Evolutionary conservation across 495 filamentous ascomycete genomes (phyloP).

Genomic region (Aspergillus nanangensis): DNA sequence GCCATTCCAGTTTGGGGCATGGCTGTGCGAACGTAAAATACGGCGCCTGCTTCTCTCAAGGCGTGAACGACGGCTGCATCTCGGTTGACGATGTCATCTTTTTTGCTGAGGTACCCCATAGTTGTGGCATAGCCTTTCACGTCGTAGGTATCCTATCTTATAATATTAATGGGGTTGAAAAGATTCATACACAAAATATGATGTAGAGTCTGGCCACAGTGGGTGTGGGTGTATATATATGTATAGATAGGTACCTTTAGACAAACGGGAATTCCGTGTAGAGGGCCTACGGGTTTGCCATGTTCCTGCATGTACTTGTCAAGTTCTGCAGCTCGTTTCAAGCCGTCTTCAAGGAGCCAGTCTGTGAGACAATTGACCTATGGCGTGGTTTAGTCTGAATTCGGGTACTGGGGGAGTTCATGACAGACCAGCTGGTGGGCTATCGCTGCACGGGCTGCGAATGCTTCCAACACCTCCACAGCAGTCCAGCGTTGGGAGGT

Average conservation of each 20-base stretch:
- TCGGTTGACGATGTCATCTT: not conserved
- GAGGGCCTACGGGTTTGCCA: conserved; percentile 26
- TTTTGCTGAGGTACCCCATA: not conserved
- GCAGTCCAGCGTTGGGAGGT: conserved; percentile 12
- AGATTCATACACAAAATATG: too few relatives aligned
- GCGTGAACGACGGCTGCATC: not conserved
- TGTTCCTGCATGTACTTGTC: conserved; percentile 23
- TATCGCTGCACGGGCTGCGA: conserved; percentile 37
- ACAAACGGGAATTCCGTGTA: conserved; percentile 40
- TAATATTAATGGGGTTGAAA: too few relatives aligned
- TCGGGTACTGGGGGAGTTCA: too few relatives aligned
- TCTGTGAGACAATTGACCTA: too few relatives aligned
- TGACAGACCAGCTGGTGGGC: conserved; percentile 41
- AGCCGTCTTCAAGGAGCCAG: conserved; percentile 26
- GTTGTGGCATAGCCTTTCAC: not conserved
- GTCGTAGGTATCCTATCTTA: not conserved
- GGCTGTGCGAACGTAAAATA: conserved; percentile 53
- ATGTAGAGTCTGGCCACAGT: too few relatives aligned
- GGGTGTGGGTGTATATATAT: too few relatives aligned
- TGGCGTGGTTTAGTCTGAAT: too few relatives aligned
- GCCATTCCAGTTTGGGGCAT: conserved; percentile 54
- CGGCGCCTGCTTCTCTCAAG: conserved; percentile 35
- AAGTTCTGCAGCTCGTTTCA: conserved; percentile 23
- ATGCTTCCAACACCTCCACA: conserved; percentile 33
- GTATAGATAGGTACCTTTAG: too few relatives aligned